Conservation (phyloP, 2,329 filamentous ascomycete genomes). For the Aspergillus terreus region DNA sequence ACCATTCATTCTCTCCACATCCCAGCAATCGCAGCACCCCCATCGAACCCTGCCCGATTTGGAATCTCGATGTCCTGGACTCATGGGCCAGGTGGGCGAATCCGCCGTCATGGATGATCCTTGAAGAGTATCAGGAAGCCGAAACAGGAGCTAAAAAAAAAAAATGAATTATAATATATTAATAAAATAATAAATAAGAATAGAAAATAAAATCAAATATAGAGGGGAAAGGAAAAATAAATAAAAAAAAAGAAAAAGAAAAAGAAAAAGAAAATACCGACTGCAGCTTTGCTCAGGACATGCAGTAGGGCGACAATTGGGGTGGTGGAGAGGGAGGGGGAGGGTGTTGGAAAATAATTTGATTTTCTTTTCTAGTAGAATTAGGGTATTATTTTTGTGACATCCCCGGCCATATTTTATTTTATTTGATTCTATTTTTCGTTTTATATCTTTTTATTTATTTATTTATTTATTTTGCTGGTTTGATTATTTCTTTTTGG, state of each 20-base stretch:
- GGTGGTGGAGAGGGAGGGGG: neutral
- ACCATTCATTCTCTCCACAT: constrained; percentile 4
- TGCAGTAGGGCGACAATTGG: constrained; percentile 15
- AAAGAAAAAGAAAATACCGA: constrained; percentile 4
- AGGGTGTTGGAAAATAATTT: neutral
- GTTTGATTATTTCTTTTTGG: neutral
- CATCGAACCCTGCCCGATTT: constrained; percentile 12
- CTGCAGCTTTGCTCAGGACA: constrained; percentile 16
- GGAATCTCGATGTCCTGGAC: neutral
- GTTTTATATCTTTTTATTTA: neutral
- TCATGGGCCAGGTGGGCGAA: neutral
- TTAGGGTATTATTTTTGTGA: neutral
- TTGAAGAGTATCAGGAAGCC: neutral
- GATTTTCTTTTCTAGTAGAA: neutral
- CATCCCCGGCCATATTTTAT: neutral
- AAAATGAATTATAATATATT: neutral
- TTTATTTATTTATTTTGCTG: constrained; percentile 1
- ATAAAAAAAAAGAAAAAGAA: neutral
- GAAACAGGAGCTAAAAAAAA: constrained; percentile 1
- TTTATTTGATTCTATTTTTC: neutral
- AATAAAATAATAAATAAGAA: constrained; percentile 1
- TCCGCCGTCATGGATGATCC: constrained; percentile 4
- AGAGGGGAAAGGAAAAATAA: neutral
- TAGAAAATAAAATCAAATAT: neutral
- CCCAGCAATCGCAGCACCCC: neutral